A percentile compares a stretch with the other conserved stretches of the same genome.
phyloP scores from a whole-genome alignment of 495 filamentous ascomycete species.

The Rhypophila decipiens region DNA sequence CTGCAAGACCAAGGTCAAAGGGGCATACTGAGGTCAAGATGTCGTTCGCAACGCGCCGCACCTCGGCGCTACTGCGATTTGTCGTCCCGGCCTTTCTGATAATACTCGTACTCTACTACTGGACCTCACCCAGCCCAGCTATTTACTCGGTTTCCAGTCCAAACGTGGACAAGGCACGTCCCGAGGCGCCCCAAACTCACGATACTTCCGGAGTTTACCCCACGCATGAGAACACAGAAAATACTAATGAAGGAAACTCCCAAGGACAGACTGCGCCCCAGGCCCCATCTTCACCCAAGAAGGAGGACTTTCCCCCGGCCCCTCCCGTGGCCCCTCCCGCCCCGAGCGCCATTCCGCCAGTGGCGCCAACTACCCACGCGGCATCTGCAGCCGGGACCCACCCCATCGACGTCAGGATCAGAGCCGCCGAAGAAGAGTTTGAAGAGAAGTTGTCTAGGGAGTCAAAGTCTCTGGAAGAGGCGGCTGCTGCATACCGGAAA shows the following conservation, averaged over 20 bases:
- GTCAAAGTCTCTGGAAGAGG: conserved; percentile 46
- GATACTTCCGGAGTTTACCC: too few relatives aligned
- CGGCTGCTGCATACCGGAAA: conserved; percentile 55
- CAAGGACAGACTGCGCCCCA: too few relatives aligned
- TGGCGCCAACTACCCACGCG: conserved; percentile 7
- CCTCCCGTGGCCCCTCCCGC: too few relatives aligned
- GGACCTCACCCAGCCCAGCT: not conserved
- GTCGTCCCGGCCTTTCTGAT: not conserved
- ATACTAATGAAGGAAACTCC: too few relatives aligned
- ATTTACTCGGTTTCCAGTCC: not conserved
- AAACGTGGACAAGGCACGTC: too few relatives aligned
- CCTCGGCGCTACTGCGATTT: not conserved
- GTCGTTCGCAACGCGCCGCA: not conserved
- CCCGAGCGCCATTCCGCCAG: too few relatives aligned
- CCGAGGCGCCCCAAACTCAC: too few relatives aligned
- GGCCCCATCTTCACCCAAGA: too few relatives aligned
- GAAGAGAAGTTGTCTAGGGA: conserved; percentile 31
- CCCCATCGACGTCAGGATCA: conserved; percentile 43
- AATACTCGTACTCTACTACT: not conserved
- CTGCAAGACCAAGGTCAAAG: too few relatives aligned
- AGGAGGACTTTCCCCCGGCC: too few relatives aligned
- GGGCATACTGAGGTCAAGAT: not conserved
- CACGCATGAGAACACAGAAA: too few relatives aligned
- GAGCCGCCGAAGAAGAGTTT: conserved; percentile 36
- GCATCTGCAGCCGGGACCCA: conserved; percentile 23